Evolutionary conservation across 2,329 filamentous ascomycete species (phyloP).

Genomic region (Colletotrichum sp.): DNA sequence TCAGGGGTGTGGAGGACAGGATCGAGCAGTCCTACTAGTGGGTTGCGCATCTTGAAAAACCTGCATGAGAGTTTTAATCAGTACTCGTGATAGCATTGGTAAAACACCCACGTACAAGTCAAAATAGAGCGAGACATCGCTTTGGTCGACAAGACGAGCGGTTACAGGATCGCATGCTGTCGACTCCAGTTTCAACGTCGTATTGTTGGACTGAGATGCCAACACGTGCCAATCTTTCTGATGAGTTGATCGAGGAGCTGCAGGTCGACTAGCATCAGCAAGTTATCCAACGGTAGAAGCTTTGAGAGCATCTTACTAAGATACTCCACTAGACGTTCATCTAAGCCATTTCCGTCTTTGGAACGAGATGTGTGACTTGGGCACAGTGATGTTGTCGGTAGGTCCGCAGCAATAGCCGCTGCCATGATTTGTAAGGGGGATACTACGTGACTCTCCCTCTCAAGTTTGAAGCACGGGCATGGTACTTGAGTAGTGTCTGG

Average conservation of each 20-base stretch:
- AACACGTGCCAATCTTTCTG: slow-evolving; percentile 27
- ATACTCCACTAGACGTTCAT: slow-evolving; percentile 6
- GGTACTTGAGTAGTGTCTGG: background rate
- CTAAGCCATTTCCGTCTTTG: background rate
- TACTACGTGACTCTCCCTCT: background rate
- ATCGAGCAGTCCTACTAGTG: slow-evolving; percentile 27
- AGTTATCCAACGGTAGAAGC: background rate
- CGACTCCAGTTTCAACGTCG: slow-evolving; percentile 25
- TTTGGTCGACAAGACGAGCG: slow-evolving; percentile 25
- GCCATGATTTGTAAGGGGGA: slow-evolving; percentile 28
- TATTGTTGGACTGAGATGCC: slow-evolving; percentile 22
- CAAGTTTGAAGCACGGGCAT: background rate
- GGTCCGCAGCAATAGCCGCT: slow-evolving; percentile 19
- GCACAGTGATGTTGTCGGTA: background rate
- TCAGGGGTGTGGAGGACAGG: slow-evolving; percentile 27
- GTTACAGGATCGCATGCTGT: slow-evolving; percentile 26
- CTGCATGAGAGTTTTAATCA: background rate
- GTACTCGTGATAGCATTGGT: too few species aligned
- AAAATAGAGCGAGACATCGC: slow-evolving; percentile 18
- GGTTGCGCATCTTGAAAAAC: slow-evolving; percentile 28
- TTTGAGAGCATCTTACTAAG: slow-evolving; percentile 13
- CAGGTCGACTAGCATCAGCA: background rate
- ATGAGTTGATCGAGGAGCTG: background rate
- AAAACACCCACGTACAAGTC: background rate
- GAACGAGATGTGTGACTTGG: background rate